Evolutionary conservation across 2,329 filamentous ascomycete genomes (phyloP), one percentile per base, ranked within the genome.

Genomic region (Arthroderma sp.): DNA sequence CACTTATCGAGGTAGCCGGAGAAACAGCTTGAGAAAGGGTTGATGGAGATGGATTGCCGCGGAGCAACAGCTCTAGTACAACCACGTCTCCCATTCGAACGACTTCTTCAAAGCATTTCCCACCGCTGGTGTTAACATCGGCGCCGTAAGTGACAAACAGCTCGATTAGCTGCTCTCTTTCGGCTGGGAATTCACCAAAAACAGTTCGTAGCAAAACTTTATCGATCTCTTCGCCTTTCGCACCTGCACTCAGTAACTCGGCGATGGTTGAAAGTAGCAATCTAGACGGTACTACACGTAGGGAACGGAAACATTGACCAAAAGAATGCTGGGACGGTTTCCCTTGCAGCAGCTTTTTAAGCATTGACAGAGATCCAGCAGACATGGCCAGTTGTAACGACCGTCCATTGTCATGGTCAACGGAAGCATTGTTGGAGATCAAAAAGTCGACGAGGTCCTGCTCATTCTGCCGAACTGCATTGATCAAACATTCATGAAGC

Each of bases 381-480:
- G 43, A 41, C 22, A 58, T 48, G 5, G 55, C 48, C n/a, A 48
- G 27, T 11, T 49, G 36, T 34, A 57, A 47, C 22, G 51, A 49
- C 30, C 50, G 39, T 6, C 51, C 54, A 39, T 51, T 48, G 38
- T 56, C 44, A 40, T 56, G 54, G 40, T 57, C 52, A 31, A 54
- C 51, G 0, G 54, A 56, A 28, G 52, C 56, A 15, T 51, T 48
- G 29, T 54, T 46, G 7, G 45, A 42, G 28, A 58, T 38, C 22
- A 58, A 38, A 29, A 54, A 44, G 27, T 51, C 48, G 8, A 53
- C 50, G 22, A 54, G 46, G 4, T 46, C 43, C n/a, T 44, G 30
- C n/a, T 58, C 51, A n/a, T 53, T 47, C 29, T 48, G 40, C 33
- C 51, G 47, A 6, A 51, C 54, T 9, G 52, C 52, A 36, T 43